A percentile compares a stretch with the other conserved stretches of the same genome.
These are phyloP conservation scores for Nannochloropsis oceanica DNA, from an alignment of 108 stramenopile species.

Conservation along the genomic window DNA sequence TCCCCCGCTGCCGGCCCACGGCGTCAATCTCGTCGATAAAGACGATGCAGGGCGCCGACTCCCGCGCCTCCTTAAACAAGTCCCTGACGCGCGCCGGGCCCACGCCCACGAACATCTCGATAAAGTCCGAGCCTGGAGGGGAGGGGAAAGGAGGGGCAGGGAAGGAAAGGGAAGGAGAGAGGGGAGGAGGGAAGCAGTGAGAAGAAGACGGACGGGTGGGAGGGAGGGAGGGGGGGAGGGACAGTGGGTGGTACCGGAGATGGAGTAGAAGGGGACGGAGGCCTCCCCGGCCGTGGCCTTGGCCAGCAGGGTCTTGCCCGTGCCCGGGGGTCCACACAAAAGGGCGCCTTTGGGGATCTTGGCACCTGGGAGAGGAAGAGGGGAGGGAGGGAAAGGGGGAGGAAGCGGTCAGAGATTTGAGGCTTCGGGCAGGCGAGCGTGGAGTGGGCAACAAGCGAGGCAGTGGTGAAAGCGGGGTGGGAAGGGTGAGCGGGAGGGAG, in stretches of 20 bases:
- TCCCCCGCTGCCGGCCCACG: slow-evolving; percentile 81
- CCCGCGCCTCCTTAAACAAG: slow-evolving; percentile 81
- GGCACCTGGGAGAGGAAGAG: slow-evolving; percentile 35
- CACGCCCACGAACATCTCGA: slow-evolving; percentile 99
- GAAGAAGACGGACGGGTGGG: neutral
- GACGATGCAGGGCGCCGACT: slow-evolving; percentile 82
- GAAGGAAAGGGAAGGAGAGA: neutral
- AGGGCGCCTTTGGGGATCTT: slow-evolving; percentile 95
- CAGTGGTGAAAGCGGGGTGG: neutral
- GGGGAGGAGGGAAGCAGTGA: neutral
- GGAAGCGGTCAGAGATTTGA: neutral
- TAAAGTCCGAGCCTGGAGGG: slow-evolving; percentile 65
- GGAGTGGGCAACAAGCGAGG: neutral
- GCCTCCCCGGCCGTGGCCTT: slow-evolving; percentile 99
- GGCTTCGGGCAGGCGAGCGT: neutral
- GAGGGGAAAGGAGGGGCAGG: neutral
- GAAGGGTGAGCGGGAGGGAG: neutral
- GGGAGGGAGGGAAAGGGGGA: neutral
- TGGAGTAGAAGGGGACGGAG: slow-evolving; percentile 80
- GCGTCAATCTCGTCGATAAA: slow-evolving; percentile 99
- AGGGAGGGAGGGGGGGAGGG: neutral
- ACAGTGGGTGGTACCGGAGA: slow-evolving; percentile 41
- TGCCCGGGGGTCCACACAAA: slow-evolving; percentile 83
- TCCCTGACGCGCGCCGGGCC: slow-evolving; percentile 93
- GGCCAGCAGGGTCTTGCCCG: slow-evolving; percentile 92